Conservation (phyloP, 169 alveolate species). For the Plasmodium fragile region DNA sequence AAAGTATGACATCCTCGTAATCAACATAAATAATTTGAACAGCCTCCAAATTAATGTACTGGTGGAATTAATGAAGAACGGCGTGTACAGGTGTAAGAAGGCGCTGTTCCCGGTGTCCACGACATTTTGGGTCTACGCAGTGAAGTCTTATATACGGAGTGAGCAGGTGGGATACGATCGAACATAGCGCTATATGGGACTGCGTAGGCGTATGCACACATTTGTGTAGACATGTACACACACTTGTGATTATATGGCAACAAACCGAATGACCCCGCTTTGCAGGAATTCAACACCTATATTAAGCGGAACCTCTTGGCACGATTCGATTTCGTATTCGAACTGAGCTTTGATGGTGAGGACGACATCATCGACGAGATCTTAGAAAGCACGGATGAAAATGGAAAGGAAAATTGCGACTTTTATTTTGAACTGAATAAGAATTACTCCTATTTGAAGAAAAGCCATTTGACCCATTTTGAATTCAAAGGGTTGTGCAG, state of each 20-base stretch:
- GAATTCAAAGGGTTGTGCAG: slow-evolving; percentile 61
- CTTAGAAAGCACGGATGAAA: slow-evolving; percentile 29
- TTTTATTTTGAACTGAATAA: slow-evolving; percentile 46
- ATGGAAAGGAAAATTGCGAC: not conserved
- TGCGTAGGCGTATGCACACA: not conserved
- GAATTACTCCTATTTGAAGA: slow-evolving; percentile 52
- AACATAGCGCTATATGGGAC: not conserved
- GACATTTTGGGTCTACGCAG: slow-evolving; percentile 66
- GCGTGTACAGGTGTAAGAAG: slow-evolving; percentile 47
- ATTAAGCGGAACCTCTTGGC: slow-evolving; percentile 45
- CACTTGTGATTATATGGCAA: not conserved
- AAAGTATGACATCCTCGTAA: slow-evolving; percentile 58
- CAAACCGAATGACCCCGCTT: not conserved
- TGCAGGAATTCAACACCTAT: slow-evolving; percentile 56
- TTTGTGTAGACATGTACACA: not conserved
- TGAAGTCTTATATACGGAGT: slow-evolving; percentile 42
- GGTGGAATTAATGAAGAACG: slow-evolving; percentile 63
- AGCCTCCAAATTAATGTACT: slow-evolving; percentile 40
- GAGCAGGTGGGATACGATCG: not conserved
- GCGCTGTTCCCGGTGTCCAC: slow-evolving; percentile 36
- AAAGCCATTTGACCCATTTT: slow-evolving; percentile 23
- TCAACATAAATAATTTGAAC: slow-evolving; percentile 56
- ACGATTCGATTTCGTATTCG: slow-evolving; percentile 68
- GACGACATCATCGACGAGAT: slow-evolving; percentile 59
- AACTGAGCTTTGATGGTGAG: slow-evolving; percentile 47